Percentiles rank a stretch among this genome's conserved stretches.
Conservation (phyloP, 306 rosid genomes). For the Acacia melanoxylon region DNA sequence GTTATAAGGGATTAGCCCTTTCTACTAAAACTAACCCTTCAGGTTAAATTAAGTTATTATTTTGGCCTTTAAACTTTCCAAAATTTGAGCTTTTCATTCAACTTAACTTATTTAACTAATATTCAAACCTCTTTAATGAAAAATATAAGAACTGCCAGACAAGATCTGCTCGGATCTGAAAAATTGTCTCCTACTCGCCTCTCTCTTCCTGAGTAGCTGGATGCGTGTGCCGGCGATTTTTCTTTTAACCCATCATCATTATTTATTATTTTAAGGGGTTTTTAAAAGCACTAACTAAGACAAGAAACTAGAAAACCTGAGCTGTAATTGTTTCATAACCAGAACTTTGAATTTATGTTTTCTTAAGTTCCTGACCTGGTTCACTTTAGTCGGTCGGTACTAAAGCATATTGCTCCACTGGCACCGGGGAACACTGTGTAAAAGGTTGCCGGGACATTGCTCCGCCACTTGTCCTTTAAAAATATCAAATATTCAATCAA, state of each 20-base stretch:
- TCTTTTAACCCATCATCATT: neutral
- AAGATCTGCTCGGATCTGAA: neutral
- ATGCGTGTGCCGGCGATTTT: neutral
- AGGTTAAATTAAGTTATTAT: no score
- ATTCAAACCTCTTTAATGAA: no score
- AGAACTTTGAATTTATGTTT: neutral
- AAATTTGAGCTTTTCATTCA: no score
- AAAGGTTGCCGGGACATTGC: conserved; percentile 45
- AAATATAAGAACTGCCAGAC: neutral
- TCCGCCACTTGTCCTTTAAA: conserved; percentile 35
- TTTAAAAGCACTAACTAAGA: neutral
- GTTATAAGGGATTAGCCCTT: fast-evolving
- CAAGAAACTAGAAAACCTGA: neutral
- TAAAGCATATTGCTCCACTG: conserved; percentile 21
- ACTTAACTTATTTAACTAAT: no score
- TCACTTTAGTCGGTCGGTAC: conserved; percentile 9
- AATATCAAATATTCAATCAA: neutral
- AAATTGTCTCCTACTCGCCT: neutral
- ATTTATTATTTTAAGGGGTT: neutral
- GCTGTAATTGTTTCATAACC: neutral
- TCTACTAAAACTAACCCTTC: no score
- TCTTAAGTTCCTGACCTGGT: conserved; percentile 2
- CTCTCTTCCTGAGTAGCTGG: neutral
- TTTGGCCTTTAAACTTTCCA: no score
- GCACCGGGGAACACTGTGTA: conserved; percentile 26